A percentile compares a stretch with the other conserved stretches of the same genome.
Evolutionary conservation across 495 filamentous ascomycete species (phyloP).

Genomic region (Paragyromitra xinjiangensis): DNA sequence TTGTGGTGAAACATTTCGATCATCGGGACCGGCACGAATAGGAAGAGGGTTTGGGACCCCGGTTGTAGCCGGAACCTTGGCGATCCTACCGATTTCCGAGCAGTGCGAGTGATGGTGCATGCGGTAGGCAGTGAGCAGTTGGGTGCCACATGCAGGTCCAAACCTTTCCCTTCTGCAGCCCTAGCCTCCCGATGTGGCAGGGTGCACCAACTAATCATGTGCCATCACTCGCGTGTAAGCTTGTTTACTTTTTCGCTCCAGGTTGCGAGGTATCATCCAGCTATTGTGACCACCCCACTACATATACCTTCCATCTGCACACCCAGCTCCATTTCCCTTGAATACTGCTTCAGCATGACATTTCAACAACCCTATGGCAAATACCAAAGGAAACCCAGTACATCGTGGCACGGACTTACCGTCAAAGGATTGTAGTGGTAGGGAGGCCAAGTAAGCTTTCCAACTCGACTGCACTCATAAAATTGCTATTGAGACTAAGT

Average conservation of each 20-base stretch:
- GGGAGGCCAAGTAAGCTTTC: too few species aligned
- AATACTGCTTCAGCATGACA: background rate
- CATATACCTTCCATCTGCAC: background rate
- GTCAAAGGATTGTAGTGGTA: too few species aligned
- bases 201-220: background rate
- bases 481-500: too few species aligned
- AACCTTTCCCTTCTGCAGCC: constrained; percentile 5
- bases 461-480: too few species aligned
- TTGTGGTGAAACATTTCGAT: constrained; percentile 14
- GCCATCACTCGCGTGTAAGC: constrained; percentile 2
- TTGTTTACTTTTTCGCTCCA: too few species aligned
- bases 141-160: constrained; percentile 46
- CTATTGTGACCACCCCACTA: background rate
- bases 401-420: too few species aligned
- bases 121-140: constrained; percentile 1
- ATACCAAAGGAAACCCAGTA: background rate
- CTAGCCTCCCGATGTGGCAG: constrained; percentile 21
- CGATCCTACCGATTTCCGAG: constrained; percentile 3
- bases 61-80: constrained; percentile 46
- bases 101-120: constrained; percentile 32
- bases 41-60: constrained; percentile 7
- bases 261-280: background rate
- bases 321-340: background rate
- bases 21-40: constrained; percentile 28
- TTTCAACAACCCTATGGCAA: background rate